A percentile compares a stretch with the other conserved stretches of the same genome.
Conservation (phyloP, 2,329 filamentous ascomycete species). For the Fusarium sp. region DNA sequence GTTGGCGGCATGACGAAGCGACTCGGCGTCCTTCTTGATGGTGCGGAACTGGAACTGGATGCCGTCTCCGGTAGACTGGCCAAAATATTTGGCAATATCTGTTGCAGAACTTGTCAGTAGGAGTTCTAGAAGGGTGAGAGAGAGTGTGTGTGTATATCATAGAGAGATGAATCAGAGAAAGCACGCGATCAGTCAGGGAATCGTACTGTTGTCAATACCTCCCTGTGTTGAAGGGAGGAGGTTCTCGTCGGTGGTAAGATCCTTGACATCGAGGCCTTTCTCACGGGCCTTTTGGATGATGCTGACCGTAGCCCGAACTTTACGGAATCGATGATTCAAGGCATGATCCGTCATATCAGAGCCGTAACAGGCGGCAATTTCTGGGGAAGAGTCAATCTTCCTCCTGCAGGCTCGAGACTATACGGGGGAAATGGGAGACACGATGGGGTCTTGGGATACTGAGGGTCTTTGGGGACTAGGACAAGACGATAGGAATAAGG, state of each 20-base stretch:
- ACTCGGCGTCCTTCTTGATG: constrained; percentile 65
- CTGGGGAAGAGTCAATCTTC: constrained; percentile 54
- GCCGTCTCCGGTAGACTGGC: constrained; percentile 66
- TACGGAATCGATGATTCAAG: constrained; percentile 64
- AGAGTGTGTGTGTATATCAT: neutral
- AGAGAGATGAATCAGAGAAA: neutral
- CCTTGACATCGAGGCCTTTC: constrained; percentile 55
- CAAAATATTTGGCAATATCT: constrained; percentile 71
- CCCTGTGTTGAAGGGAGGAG: constrained; percentile 53
- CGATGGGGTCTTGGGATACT: neutral
- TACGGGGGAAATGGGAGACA: neutral
- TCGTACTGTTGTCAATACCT: constrained; percentile 56
- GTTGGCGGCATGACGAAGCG: constrained; percentile 57
- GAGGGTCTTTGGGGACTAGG: neutral
- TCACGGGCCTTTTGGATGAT: constrained; percentile 52
- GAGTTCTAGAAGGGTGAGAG: neutral
- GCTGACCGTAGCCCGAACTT: constrained; percentile 56
- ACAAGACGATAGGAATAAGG: neutral
- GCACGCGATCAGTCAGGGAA: neutral
- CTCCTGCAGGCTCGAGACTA: constrained; percentile 29
- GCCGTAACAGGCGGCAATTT: constrained; percentile 60
- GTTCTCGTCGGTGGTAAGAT: constrained; percentile 51
- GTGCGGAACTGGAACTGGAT: constrained; percentile 70
- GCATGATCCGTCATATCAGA: constrained; percentile 60
- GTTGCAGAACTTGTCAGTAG: constrained; percentile 5